A percentile compares a stretch with the other conserved stretches of the same genome.
phyloP scores from a whole-genome alignment of 495 filamentous ascomycete species.

The Lineolata rhizophorae region DNA sequence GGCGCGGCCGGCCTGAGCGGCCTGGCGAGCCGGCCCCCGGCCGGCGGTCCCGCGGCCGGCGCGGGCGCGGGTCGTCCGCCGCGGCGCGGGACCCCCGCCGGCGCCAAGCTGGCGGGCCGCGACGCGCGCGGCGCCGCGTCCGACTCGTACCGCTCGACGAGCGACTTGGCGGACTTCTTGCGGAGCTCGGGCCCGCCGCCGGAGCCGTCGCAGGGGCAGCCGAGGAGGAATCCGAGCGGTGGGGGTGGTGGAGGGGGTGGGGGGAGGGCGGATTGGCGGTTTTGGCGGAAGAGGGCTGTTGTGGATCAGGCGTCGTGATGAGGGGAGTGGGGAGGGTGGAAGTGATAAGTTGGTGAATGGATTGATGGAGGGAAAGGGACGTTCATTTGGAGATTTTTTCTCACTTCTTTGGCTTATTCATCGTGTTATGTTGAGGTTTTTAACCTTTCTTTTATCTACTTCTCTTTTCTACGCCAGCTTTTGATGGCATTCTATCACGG shows the following conservation, averaged over 20 bases:
- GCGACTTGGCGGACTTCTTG: conserved; percentile 63
- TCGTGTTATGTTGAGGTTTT: too few species aligned
- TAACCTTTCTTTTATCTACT: too few species aligned
- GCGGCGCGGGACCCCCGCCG: conserved; percentile 4
- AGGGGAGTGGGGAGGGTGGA: too few species aligned
- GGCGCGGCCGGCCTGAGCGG: neutral
- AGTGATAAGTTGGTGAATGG: too few species aligned
- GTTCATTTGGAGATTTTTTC: too few species aligned
- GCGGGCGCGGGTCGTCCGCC: too few species aligned
- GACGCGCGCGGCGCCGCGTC: neutral
- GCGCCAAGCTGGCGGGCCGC: conserved; percentile 4
- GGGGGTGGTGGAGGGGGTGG: too few species aligned
- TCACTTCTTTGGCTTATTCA: too few species aligned
- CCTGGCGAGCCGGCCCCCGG: neutral
- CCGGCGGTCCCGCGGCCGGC: neutral
- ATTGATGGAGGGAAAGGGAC: too few species aligned
- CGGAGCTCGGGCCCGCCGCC: conserved; percentile 40
- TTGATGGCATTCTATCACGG: too few species aligned
- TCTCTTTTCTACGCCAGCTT: too few species aligned
- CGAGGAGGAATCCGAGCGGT: conserved; percentile 6
- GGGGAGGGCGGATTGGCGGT: conserved; percentile 5
- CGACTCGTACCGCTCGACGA: conserved; percentile 19
- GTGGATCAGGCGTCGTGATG: too few species aligned
- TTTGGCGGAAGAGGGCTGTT: conserved; percentile 11
- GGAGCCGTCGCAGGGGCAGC: conserved; percentile 1